phyloP scores from a whole-genome alignment of 192 early-diverging fungal species.

The Coemansia sp. region DNA sequence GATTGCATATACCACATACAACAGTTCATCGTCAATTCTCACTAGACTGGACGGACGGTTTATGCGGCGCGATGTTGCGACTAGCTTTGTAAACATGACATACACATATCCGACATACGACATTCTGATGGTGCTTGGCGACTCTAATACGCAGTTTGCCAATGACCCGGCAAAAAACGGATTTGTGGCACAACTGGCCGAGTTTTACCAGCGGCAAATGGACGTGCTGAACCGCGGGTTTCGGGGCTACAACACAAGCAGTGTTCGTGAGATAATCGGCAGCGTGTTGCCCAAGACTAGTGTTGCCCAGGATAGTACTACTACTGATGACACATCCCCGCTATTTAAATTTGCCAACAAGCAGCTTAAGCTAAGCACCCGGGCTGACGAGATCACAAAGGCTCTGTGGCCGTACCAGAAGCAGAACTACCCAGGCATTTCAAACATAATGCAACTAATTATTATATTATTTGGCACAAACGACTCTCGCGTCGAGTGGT shows the following conservation, averaged over 20 bases:
- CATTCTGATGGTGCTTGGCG: conserved; percentile 36
- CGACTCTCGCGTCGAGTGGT: conserved; percentile 59
- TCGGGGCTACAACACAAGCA: conserved; percentile 72
- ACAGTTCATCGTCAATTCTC: not conserved
- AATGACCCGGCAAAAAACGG: conserved; percentile 40
- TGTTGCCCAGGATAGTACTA: not conserved
- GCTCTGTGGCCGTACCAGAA: conserved; percentile 1
- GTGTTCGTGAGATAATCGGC: conserved; percentile 55
- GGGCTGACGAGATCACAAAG: not conserved
- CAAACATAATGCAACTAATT: conserved; percentile 2
- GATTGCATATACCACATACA: not conserved
- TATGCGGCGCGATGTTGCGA: not conserved
- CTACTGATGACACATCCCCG: not conserved
- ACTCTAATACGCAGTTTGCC: conserved; percentile 42
- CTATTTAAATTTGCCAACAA: not conserved
- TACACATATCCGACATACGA: conserved; percentile 24
- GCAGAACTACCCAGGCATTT: not conserved
- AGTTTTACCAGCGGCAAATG: conserved; percentile 63
- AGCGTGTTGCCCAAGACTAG: conserved; percentile 53
- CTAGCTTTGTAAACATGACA: not conserved
- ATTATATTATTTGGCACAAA: conserved; percentile 76
- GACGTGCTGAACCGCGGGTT: conserved; percentile 81
- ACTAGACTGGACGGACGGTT: not conserved
- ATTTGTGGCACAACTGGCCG: conserved; percentile 52
- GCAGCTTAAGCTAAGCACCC: not conserved